phyloP scores from a whole-genome alignment of 441 rosid species.

The Croton laevigatus region DNA sequence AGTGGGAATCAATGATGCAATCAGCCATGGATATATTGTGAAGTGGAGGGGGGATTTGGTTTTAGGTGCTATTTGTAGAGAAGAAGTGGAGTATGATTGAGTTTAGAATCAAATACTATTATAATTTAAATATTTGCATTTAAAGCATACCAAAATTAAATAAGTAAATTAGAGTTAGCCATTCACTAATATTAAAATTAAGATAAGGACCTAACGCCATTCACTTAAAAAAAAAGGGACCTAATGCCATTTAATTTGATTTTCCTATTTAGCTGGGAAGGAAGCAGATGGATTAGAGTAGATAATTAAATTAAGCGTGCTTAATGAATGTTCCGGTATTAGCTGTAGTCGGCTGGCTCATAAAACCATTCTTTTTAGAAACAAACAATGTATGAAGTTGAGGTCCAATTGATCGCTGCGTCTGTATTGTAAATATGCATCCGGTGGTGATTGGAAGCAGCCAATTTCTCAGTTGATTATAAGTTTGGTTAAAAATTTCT shows the following conservation, averaged over 20 bases:
- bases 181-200: background rate
- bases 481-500: too few species aligned
- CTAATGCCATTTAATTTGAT: background rate
- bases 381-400: background rate
- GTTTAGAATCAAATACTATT: background rate
- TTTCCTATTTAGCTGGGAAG: slow-evolving; percentile 15
- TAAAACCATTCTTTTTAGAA: background rate
- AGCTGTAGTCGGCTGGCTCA: background rate
- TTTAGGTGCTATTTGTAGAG: background rate
- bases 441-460: too few species aligned
- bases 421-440: too few species aligned
- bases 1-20: slow-evolving; percentile 24
- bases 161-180: background rate
- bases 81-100: background rate
- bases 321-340: background rate
- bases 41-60: background rate
- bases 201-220: slow-evolving; percentile 3
- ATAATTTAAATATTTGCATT: too few species aligned
- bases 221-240: background rate
- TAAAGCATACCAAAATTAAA: background rate
- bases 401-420: too few species aligned
- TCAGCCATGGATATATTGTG: slow-evolving; percentile 11
- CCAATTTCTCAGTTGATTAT: too few species aligned
- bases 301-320: background rate
- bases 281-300: slow-evolving; percentile 7